Percentiles rank a stretch among this genome's conserved stretches.
phyloP scores from a whole-genome alignment of 768 basidiomycete species.

The Leucocoprinus leucothites region DNA sequence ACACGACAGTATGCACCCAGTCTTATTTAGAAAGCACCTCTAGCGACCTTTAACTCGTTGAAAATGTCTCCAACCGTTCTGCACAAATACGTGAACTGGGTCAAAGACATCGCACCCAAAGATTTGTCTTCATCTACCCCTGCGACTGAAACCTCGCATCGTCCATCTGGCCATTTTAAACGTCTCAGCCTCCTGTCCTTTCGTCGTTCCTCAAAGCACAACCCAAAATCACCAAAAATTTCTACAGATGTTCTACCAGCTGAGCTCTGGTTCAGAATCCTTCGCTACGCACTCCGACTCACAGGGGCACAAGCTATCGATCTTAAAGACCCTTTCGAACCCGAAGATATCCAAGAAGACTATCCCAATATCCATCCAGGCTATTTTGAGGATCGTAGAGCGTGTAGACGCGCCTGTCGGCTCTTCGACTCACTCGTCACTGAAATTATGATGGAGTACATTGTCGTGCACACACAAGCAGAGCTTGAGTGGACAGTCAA shows the following conservation, averaged over 20 bases:
- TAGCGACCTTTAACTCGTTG: too few species aligned
- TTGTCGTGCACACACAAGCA: conserved; percentile 32
- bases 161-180: neutral
- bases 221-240: conserved; percentile 23
- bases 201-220: neutral
- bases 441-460: conserved; percentile 38
- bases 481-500: conserved; percentile 32
- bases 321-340: conserved; percentile 36
- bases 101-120: neutral
- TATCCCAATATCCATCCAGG: conserved; percentile 27
- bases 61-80: neutral
- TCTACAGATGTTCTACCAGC: conserved; percentile 29
- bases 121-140: neutral
- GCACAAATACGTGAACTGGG: neutral
- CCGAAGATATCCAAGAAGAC: conserved; percentile 27
- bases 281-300: conserved; percentile 30
- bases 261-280: conserved; percentile 33
- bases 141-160: neutral
- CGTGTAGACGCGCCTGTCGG: conserved; percentile 33
- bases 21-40: too few species aligned
- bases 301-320: conserved; percentile 29
- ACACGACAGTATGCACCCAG: too few species aligned
- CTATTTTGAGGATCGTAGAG: conserved; percentile 25
- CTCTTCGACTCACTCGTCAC: conserved; percentile 33
- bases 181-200: neutral